These are phyloP conservation scores for Lablab purpureus DNA, from an alignment of 306 rosid species.

Conservation along the genomic window DNA sequence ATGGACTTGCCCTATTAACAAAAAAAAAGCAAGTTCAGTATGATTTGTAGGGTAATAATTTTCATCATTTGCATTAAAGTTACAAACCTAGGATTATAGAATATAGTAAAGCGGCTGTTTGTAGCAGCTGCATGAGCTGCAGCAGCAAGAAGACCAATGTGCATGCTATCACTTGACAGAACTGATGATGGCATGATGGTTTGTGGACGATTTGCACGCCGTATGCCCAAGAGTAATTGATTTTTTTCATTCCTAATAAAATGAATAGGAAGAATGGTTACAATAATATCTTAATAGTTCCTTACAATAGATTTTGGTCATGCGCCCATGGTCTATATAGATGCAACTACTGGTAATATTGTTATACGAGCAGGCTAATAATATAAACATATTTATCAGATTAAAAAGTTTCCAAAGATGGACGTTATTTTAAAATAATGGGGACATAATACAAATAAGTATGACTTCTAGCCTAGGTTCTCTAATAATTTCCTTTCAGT, in stretches of 20 bases:
- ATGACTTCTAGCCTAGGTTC: slow-evolving; percentile 13
- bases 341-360: slow-evolving; percentile 17
- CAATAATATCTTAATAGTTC: not conserved
- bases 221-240: slow-evolving; percentile 69
- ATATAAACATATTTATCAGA: not conserved
- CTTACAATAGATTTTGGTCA: not conserved
- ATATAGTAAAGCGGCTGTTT: slow-evolving; percentile 72
- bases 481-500: not conserved
- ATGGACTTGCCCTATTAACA: slow-evolving; percentile 68
- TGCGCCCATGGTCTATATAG: slow-evolving; percentile 7
- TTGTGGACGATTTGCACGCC: slow-evolving; percentile 77
- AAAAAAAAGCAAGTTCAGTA: slow-evolving; percentile 1
- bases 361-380: not conserved
- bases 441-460: not conserved
- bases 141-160: slow-evolving; percentile 88
- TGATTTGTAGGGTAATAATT: slow-evolving; percentile 10
- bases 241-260: slow-evolving; percentile 69
- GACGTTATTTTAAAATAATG: not conserved
- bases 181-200: slow-evolving; percentile 81
- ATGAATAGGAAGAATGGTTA: not conserved
- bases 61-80: slow-evolving; percentile 22
- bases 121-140: slow-evolving; percentile 85
- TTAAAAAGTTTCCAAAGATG: slow-evolving; percentile 18
- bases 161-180: slow-evolving; percentile 86
- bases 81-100: slow-evolving; percentile 69